phyloP scores from a whole-genome alignment of 2,329 filamentous ascomycete genomes.

The Scedosporium aurantiacum region DNA sequence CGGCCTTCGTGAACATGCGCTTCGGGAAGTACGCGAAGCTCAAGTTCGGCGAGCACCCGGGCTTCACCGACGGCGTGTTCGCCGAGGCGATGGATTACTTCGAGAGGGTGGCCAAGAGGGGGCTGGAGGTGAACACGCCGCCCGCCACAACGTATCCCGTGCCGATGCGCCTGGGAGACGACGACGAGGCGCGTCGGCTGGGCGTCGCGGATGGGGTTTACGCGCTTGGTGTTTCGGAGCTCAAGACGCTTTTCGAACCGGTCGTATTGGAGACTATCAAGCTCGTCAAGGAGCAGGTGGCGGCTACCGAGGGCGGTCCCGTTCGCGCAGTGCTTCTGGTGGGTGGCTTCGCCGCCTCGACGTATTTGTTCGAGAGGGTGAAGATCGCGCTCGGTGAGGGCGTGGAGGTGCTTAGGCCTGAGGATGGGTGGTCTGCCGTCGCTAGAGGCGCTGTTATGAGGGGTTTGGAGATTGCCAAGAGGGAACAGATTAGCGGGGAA shows the following conservation, averaged over 20 bases:
- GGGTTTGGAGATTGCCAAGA: conserved; percentile 24
- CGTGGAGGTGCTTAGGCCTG: conserved; percentile 34
- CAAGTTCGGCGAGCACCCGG: conserved; percentile 29
- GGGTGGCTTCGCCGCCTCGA: conserved; percentile 35
- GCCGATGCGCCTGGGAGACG: neutral
- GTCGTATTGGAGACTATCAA: conserved; percentile 11
- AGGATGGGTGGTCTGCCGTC: conserved; percentile 37
- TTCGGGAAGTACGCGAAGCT: conserved; percentile 33
- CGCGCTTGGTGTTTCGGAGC: conserved; percentile 24
- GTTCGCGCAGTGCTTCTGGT: conserved; percentile 36
- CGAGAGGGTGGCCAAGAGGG: neutral
- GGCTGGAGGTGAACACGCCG: neutral
- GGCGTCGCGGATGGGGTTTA: conserved; percentile 26
- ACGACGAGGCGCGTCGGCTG: conserved; percentile 11
- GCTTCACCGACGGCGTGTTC: conserved; percentile 23
- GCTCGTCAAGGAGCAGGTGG: conserved; percentile 20
- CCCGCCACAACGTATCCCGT: neutral
- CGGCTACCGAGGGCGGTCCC: conserved; percentile 24
- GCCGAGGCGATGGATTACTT: neutral
- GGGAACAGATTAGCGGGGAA: conserved; percentile 12
- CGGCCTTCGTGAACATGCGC: conserved; percentile 35
- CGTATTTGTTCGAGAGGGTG: conserved; percentile 31
- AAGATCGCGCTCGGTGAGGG: conserved; percentile 21
- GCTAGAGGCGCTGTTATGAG: conserved; percentile 41
- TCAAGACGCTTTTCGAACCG: conserved; percentile 29